These are phyloP conservation scores for Epichloe brachyelytri DNA, from an alignment of 2,329 filamentous ascomycete genomes.

Conservation along the genomic window DNA sequence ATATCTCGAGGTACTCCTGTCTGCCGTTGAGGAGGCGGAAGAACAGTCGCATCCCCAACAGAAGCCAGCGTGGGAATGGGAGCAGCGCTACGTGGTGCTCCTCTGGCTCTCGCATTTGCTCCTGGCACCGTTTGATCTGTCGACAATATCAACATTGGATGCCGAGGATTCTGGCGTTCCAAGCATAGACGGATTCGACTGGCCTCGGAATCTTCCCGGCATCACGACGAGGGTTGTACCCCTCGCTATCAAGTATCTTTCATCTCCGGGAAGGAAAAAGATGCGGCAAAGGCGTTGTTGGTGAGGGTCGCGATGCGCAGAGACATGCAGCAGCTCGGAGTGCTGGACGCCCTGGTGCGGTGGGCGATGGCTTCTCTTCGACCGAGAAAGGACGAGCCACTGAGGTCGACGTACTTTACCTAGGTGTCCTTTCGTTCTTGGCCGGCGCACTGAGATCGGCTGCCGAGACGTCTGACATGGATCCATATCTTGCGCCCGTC, in stretches of 20 bases:
- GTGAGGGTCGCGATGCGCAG: conserved; percentile 70
- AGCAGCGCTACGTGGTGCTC: conserved; percentile 76
- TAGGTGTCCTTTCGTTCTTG: conserved; percentile 70
- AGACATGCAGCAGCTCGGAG: conserved; percentile 71
- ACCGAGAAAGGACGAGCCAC: conserved; percentile 22
- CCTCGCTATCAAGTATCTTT: conserved; percentile 58
- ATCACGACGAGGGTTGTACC: conserved; percentile 59
- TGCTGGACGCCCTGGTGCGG: conserved; percentile 53
- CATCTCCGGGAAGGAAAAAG: conserved; percentile 69
- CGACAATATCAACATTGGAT: conserved; percentile 61
- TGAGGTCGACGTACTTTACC: conserved; percentile 54
- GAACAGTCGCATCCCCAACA: conserved; percentile 9
- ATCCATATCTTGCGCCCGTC: conserved; percentile 49
- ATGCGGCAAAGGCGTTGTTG: conserved; percentile 72
- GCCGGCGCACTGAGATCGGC: conserved; percentile 58
- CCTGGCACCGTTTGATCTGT: conserved; percentile 79
- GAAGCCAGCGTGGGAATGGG: conserved; percentile 51
- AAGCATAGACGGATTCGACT: conserved; percentile 33
- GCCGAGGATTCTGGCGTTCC: conserved; percentile 32
- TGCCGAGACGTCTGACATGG: conserved; percentile 62
- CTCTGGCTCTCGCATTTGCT: conserved; percentile 79
- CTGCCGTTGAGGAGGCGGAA: conserved; percentile 54
- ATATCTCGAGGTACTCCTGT: conserved; percentile 68
- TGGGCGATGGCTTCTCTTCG: conserved; percentile 57
- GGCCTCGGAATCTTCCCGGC: conserved; percentile 50